Percentiles rank a stretch among this genome's conserved stretches.
Conservation (phyloP, 805 yeast genomes). For the Yarrowia sp. region DNA sequence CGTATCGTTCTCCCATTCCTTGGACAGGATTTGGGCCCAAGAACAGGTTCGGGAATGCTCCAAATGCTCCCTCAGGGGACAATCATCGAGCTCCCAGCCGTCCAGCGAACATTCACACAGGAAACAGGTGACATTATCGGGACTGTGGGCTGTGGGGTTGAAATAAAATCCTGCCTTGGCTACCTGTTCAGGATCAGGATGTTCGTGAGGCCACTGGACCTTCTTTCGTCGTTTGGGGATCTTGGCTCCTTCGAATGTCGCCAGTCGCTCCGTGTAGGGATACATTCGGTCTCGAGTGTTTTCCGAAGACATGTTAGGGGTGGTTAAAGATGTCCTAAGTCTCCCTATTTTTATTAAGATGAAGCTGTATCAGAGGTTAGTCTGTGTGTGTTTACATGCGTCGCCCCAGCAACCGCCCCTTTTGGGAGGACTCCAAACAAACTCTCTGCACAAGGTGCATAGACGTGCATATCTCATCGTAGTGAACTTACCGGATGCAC, state of each 20-base stretch:
- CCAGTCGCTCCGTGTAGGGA: slow-evolving; percentile 25
- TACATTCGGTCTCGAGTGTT: slow-evolving; percentile 27
- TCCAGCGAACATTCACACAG: slow-evolving; percentile 62
- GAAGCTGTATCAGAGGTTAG: slow-evolving; percentile 2
- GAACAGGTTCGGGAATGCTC: slow-evolving; percentile 51
- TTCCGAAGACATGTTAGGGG: neutral
- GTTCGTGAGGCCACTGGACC: slow-evolving; percentile 45
- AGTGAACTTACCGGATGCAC: neutral
- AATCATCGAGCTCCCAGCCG: slow-evolving; percentile 64
- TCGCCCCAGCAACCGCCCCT: slow-evolving; percentile 16
- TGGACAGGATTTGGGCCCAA: slow-evolving; percentile 47
- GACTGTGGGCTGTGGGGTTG: slow-evolving; percentile 57
- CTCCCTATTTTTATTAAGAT: neutral
- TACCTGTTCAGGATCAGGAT: slow-evolving; percentile 50
- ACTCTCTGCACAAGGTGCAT: slow-evolving; percentile 1
- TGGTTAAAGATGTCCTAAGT: neutral
- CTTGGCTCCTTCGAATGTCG: slow-evolving; percentile 9
- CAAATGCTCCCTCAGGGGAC: slow-evolving; percentile 60
- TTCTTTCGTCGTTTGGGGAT: slow-evolving; percentile 22
- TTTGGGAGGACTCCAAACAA: slow-evolving; percentile 12
- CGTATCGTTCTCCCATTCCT: slow-evolving; percentile 44
- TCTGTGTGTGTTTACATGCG: slow-evolving; percentile 11
- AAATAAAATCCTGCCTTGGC: slow-evolving; percentile 68
- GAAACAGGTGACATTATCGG: slow-evolving; percentile 64
- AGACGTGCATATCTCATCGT: slow-evolving; percentile 16